A percentile compares a stretch with the other conserved stretches of the same genome.
Evolutionary conservation across 1,139 yeast species (phyloP).

Genomic region (Pneumocystis sp.): DNA sequence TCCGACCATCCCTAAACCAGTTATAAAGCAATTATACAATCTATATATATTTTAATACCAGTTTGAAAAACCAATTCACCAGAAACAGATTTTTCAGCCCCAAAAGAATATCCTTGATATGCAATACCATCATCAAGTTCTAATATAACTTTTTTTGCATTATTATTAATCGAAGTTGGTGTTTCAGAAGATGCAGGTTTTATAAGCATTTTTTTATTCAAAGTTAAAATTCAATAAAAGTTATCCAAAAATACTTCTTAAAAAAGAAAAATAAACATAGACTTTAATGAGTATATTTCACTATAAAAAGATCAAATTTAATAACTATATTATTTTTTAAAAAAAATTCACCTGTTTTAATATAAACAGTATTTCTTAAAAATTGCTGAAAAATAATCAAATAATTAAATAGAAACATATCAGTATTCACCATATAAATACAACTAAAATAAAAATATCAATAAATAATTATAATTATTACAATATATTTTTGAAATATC

Average conservation of each 20-base stretch:
- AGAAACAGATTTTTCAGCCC: slow-evolving; percentile 77
- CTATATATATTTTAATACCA: slow-evolving; percentile 22
- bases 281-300: not conserved
- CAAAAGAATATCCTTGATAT: slow-evolving; percentile 93
- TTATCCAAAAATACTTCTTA: not conserved
- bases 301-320: not conserved
- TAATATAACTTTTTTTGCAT: slow-evolving; percentile 56
- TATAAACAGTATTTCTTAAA: too few species aligned
- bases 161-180: not conserved
- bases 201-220: not conserved
- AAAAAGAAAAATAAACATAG: too few species aligned
- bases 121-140: slow-evolving; percentile 84
- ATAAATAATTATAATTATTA: too few species aligned
- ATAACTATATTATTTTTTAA: too few species aligned
- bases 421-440: not conserved
- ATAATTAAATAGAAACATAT: not conserved
- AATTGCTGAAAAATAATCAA: not conserved
- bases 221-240: not conserved
- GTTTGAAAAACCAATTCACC: slow-evolving; percentile 99
- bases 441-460: not conserved
- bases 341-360: not conserved
- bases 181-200: not conserved
- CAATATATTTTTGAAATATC: not conserved
- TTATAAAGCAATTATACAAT: not conserved
- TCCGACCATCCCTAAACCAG: slow-evolving; percentile 69